phyloP scores from a whole-genome alignment of 257 asterid genomes.

The Nicotiana tomentosiformis region DNA sequence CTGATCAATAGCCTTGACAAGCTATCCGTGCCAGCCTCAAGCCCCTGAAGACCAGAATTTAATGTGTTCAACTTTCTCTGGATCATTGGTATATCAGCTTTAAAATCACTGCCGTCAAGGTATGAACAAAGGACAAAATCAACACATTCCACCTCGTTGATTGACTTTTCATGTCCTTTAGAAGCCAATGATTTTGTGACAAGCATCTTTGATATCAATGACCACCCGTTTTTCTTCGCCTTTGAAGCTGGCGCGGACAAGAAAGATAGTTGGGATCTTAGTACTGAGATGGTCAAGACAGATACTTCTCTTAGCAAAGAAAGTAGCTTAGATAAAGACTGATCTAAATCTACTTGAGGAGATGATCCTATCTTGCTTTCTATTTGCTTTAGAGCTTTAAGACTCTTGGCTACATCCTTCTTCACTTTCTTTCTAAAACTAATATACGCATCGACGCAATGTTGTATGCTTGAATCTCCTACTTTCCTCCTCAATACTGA shows the following conservation, averaged over 20 bases:
- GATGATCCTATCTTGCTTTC: constrained; percentile 16
- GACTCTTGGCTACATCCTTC: constrained; percentile 30
- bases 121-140: constrained; percentile 1
- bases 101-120: not conserved
- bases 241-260: not conserved
- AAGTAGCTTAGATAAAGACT: not conserved
- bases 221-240: constrained; percentile 2
- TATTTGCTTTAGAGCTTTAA: constrained; percentile 23
- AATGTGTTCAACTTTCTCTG: not conserved
- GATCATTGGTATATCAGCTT: not conserved
- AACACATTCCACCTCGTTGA: constrained; percentile 1
- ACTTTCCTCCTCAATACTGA: constrained; percentile 51
- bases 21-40: constrained; percentile 6
- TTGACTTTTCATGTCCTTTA: not conserved
- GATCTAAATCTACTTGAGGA: not conserved
- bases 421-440: constrained; percentile 34
- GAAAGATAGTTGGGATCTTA: not conserved
- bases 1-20: constrained; percentile 9
- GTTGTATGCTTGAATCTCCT: constrained; percentile 22
- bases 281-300: constrained; percentile 3
- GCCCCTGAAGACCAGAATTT: not conserved
- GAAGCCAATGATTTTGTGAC: not conserved
- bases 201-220: constrained; percentile 3
- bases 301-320: constrained; percentile 7
- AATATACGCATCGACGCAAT: not conserved